These are phyloP conservation scores for Punica granatum DNA, from an alignment of 345 rosid genomes.

Conservation along the genomic window DNA sequence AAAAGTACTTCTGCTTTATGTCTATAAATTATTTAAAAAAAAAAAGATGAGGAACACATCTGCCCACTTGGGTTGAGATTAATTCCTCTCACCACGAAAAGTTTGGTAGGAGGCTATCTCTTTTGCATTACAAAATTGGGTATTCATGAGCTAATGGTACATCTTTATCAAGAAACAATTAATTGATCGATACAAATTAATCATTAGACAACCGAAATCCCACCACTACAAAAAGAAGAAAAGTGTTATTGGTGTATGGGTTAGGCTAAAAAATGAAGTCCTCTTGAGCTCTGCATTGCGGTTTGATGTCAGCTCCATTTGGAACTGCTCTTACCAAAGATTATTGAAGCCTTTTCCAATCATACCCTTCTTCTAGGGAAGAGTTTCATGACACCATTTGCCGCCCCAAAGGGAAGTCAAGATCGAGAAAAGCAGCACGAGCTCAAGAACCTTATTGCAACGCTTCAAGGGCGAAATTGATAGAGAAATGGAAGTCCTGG, in stretches of 20 bases:
- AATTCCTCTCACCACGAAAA: slow-evolving; percentile 11
- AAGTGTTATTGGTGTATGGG: not conserved
- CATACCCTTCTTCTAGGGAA: not conserved
- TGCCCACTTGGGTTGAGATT: not conserved
- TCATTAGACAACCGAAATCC: not conserved
- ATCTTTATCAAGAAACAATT: slow-evolving; percentile 8
- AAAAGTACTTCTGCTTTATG: slow-evolving; percentile 12
- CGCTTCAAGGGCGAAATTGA: not conserved
- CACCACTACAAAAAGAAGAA: not conserved
- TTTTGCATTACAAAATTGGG: not conserved
- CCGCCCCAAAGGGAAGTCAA: not conserved
- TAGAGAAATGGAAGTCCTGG: not conserved
- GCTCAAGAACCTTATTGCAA: not conserved
- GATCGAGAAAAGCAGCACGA: not conserved
- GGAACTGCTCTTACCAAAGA: not conserved
- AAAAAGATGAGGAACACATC: slow-evolving; percentile 1
- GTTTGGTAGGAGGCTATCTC: slow-evolving; percentile 3
- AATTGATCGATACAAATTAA: slow-evolving; percentile 15
- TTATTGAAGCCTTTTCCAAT: not conserved
- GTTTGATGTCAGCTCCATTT: too few species aligned
- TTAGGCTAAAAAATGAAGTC: not conserved
- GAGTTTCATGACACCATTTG: not conserved
- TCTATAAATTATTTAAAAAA: not conserved
- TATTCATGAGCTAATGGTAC: slow-evolving; percentile 1
- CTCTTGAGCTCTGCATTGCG: not conserved